Evolutionary conservation across 371 early-diverging fungal species (phyloP).

Genomic region (Syncephalastrum sp.): DNA sequence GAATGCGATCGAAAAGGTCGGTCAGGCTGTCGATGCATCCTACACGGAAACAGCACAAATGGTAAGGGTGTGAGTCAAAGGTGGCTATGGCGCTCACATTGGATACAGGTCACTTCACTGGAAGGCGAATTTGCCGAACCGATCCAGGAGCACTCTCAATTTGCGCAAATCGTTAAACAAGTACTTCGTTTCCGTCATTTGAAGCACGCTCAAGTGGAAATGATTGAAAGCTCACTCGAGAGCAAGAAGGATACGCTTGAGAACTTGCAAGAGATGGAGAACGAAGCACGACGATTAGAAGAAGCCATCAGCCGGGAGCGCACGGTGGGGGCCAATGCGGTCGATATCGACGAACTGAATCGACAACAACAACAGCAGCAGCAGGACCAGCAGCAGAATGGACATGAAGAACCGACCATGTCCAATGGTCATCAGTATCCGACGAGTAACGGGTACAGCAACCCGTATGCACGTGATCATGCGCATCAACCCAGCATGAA

Average conservation of each 20-base stretch:
- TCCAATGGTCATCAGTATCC: neutral
- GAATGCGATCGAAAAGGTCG: slow-evolving; percentile 84
- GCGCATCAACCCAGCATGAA: neutral
- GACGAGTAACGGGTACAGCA: slow-evolving; percentile 5
- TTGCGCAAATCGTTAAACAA: slow-evolving; percentile 81
- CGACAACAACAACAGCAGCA: neutral
- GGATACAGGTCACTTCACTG: slow-evolving; percentile 37
- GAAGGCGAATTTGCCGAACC: slow-evolving; percentile 84
- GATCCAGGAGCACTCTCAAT: slow-evolving; percentile 86
- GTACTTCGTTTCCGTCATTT: slow-evolving; percentile 81
- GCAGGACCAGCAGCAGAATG: neutral
- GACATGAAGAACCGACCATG: slow-evolving; percentile 2
- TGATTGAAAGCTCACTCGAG: slow-evolving; percentile 69
- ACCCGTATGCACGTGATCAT: slow-evolving; percentile 21
- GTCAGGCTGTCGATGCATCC: slow-evolving; percentile 87
- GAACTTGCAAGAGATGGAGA: slow-evolving; percentile 72
- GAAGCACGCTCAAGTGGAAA: slow-evolving; percentile 86
- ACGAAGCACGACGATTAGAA: slow-evolving; percentile 84
- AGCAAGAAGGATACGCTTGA: slow-evolving; percentile 67
- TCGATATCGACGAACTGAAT: slow-evolving; percentile 31
- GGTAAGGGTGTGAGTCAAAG: slow-evolving; percentile 24
- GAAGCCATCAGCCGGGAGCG: slow-evolving; percentile 63
- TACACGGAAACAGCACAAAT: slow-evolving; percentile 74
- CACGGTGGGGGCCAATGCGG: slow-evolving; percentile 32
- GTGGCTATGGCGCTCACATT: neutral